These are phyloP conservation scores for Grosmannia serpens DNA, from an alignment of 2,329 filamentous ascomycete species.

Conservation along the genomic window DNA sequence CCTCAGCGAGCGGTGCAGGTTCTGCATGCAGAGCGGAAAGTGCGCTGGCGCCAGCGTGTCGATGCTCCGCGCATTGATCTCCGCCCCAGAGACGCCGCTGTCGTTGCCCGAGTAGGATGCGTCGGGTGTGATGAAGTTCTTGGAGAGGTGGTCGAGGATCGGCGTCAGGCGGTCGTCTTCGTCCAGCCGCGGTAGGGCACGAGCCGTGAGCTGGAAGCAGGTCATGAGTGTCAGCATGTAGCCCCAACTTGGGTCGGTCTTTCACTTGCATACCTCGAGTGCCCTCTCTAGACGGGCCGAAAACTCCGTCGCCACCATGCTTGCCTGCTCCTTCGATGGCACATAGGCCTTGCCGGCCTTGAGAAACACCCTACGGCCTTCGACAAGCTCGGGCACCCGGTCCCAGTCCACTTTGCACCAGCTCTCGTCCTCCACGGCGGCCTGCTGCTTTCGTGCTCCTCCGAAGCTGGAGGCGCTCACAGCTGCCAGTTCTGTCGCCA, in stretches of 20 bases:
- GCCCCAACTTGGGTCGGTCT: neutral
- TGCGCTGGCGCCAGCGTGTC: constrained; percentile 67
- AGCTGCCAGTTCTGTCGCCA: constrained; percentile 50
- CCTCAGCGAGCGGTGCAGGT: constrained; percentile 74
- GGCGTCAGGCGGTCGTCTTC: constrained; percentile 82
- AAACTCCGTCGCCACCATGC: constrained; percentile 84
- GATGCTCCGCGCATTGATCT: constrained; percentile 68
- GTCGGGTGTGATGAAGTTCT: constrained; percentile 90
- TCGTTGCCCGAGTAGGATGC: constrained; percentile 58
- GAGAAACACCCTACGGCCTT: constrained; percentile 64
- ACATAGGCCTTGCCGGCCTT: constrained; percentile 82
- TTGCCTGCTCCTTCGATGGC: constrained; percentile 73
- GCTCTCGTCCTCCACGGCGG: constrained; percentile 57
- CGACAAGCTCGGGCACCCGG: constrained; percentile 79
- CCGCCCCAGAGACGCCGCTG: constrained; percentile 54
- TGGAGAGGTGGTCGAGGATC: constrained; percentile 67
- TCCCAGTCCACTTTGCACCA: constrained; percentile 99
- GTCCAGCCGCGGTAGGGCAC: constrained; percentile 80
- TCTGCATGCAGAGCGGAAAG: constrained; percentile 90
- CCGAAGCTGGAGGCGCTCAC: constrained; percentile 26
- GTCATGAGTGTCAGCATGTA: neutral
- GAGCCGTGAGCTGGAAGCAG: constrained; percentile 59
- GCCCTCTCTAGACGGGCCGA: constrained; percentile 66
- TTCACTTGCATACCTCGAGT: constrained; percentile 52
- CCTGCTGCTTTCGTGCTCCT: constrained; percentile 22